phyloP scores from a whole-genome alignment of 2,329 filamentous ascomycete genomes.

The Chaetomiaceae sp. region DNA sequence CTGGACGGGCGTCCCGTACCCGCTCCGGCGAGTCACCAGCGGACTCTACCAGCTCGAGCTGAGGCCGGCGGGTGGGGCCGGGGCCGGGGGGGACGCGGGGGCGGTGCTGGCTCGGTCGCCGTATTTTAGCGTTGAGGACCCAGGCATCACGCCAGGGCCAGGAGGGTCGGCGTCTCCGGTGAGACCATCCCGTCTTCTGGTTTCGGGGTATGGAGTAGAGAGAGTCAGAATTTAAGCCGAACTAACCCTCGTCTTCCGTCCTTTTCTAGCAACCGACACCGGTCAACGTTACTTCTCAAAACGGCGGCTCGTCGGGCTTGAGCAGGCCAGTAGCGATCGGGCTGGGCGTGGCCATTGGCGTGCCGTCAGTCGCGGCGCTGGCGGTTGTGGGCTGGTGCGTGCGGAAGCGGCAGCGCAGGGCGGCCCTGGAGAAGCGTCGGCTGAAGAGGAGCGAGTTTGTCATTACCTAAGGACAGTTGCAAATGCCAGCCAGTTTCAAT shows the following conservation, averaged over 20 bases:
- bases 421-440: constrained; percentile 20
- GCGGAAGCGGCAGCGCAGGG: constrained; percentile 17
- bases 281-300: constrained; percentile 4
- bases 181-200: neutral
- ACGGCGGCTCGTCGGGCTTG: constrained; percentile 7
- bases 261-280: constrained; percentile 4
- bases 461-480: constrained; percentile 18
- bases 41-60: constrained; percentile 27
- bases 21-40: constrained; percentile 20
- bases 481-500: too few relatives aligned
- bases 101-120: constrained; percentile 23
- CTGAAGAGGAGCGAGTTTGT: constrained; percentile 23
- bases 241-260: neutral
- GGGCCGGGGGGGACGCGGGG: constrained; percentile 7
- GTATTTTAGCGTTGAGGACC: constrained; percentile 19
- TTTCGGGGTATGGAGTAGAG: neutral
- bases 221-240: neutral
- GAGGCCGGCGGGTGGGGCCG: constrained; percentile 13
- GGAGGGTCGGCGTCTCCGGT: constrained; percentile 5
- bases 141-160: neutral
- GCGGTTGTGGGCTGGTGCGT: constrained; percentile 18
- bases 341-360: constrained; percentile 24
- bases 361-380: constrained; percentile 19
- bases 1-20: constrained; percentile 24
- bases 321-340: constrained; percentile 23